Evolutionary conservation across 192 early-diverging fungal genomes (phyloP).

Genomic region (Backusella liffmaniae): DNA sequence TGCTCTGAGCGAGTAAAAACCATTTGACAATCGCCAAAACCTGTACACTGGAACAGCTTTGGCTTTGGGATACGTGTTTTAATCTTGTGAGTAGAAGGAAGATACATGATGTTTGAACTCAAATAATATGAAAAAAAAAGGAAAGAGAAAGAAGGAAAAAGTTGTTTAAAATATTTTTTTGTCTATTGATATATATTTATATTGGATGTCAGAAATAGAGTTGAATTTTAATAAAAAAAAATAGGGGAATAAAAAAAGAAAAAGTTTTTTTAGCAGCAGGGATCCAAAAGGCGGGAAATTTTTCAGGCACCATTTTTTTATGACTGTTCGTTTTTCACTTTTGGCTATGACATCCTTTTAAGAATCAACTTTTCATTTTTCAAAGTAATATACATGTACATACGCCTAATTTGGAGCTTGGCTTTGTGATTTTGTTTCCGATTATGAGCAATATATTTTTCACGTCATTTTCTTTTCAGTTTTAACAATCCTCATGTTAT

Average conservation of each 20-base stretch:
- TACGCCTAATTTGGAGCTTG: background rate
- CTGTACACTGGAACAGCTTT: slow-evolving; percentile 49
- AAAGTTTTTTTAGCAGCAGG: background rate
- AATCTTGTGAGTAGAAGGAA: background rate
- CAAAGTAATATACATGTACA: background rate
- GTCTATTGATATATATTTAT: background rate
- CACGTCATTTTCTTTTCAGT: background rate
- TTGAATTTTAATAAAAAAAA: slow-evolving; percentile 5
- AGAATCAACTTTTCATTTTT: background rate
- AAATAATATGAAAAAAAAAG: background rate
- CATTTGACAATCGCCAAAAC: slow-evolving; percentile 53
- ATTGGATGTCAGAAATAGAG: slow-evolving; percentile 7
- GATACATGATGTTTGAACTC: background rate
- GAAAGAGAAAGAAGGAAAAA: background rate
- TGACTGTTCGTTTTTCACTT: background rate
- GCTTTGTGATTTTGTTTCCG: background rate
- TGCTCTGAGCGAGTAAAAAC: slow-evolving; percentile 56
- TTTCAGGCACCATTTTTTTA: slow-evolving; percentile 18
- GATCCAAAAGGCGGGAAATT: slow-evolving; percentile 16
- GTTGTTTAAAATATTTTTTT: slow-evolving; percentile 1
- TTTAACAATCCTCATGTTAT: background rate
- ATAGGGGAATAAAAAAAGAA: slow-evolving; percentile 4
- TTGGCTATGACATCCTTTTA: background rate
- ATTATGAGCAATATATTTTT: background rate
- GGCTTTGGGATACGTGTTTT: background rate